Evolutionary conservation across 1,284 basidiomycete species (phyloP), one percentile per base, ranked within the genome.

Genomic region (Ustilago sp.): DNA sequence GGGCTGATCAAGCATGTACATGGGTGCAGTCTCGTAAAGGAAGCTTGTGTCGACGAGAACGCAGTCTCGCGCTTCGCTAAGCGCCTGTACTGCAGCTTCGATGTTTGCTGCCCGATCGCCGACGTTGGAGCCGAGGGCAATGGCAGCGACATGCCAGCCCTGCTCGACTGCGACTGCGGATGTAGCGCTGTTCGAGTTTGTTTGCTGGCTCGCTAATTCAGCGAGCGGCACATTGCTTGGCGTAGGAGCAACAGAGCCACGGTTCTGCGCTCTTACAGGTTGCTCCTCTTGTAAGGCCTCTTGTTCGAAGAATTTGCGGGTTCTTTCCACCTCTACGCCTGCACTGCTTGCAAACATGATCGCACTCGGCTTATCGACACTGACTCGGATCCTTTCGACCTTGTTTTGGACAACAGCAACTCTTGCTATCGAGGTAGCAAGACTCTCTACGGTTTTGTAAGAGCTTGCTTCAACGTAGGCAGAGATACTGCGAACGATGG

Each of bases 1-100:
- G 31, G 93, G 93, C 86, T 99, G 96, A 73, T 97, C 92, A 17
- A 90, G 90, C 31, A 96, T 91, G 86, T 99, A 99, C 97, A 98
- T 98, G 0, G 97, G 94, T 23, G 91, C 89, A 19, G 93, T 95
- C 87, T 98, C 93, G 85, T 99, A 99, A 87, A 99, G 87, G 87
- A 95, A 94, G 83, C 94, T 95, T 0, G 94, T 95, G 77, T 93
- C 89, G 32, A 92, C 87, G 87, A 82, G 15, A 81, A 84, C 4
- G 91, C 86, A 80, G 31, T 63, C 71, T 5, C 70, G 54, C 19
- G 78, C 64, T 71, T 83, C 64, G 78, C 73, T 43, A 63, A 85
- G 67, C 77, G 6, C 83, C 91, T 91, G 2, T 92, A 88, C 34
- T 89, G 94, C 94, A 34, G 88, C 87, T 78, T 93, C 91, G 69